Evolutionary conservation across 345 rosid genomes (phyloP), one percentile per base, ranked within the genome.

Genomic region (Tarenaya hassleriana): DNA sequence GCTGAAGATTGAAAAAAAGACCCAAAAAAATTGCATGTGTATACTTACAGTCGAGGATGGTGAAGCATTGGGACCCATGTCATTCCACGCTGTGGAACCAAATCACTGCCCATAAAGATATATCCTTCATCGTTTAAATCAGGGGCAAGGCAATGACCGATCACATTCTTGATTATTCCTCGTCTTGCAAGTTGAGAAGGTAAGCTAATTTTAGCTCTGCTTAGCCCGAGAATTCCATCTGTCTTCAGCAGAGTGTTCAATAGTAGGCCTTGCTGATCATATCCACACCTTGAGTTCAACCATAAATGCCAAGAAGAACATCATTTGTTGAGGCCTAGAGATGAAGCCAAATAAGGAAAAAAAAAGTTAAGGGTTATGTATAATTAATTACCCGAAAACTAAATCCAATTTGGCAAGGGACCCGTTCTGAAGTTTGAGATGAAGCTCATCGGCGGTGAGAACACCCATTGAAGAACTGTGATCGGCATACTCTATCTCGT

Each of bases 401-500:
- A 78, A 57, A 55, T 84, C 78, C 29, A 55, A 53, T 54, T 79
- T 69, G 34, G 76, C 71, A 54, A 75, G 29, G 20, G 91, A 79
- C 27, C 96, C 98, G 57, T 91, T 87, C 55, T 76, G 57, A 44
- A 69, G 62, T 66, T 52, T 65, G 41, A 91, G 63, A 63, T 77
- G 83, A 77, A 84, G 78, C 63, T 76, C 75, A 58, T 91, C 98
- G 74, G 67, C 74, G 38, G 89, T 85, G 63, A 91, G 95, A 64
- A 87, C 91, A 16, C 98, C 96, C 67, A 87, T 45, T 17, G 98
- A 87, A 43, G 91, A 82, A 73, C 98, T 91, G 59, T 47, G 82
- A 80, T 91, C 98, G 16, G 96, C 98, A 62, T 91, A 91, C 29
- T 82, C 89, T 37, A 91, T 84, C 82, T 87, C 95, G 41, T 91